These are phyloP conservation scores for Geranomyces michiganensis DNA, from an alignment of 192 early-diverging fungal genomes.

Conservation along the genomic window DNA sequence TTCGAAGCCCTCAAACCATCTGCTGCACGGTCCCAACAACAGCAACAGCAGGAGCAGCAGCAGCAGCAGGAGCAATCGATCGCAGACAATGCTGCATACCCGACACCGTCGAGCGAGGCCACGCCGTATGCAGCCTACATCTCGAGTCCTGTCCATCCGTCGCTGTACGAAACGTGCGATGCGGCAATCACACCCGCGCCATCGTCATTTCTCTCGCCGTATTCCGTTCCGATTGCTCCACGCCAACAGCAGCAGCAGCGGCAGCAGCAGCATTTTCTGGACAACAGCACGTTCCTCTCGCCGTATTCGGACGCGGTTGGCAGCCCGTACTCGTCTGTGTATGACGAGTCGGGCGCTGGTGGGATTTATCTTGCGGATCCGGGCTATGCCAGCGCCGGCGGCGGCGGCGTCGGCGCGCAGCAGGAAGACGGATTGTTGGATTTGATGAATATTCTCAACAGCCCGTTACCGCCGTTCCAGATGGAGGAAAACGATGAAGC, in stretches of 20 bases:
- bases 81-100: too few species aligned
- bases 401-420: not conserved
- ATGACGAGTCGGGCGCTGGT: not conserved
- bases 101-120: conserved; percentile 9
- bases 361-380: not conserved
- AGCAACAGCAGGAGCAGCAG: not conserved
- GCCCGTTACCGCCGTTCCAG: not conserved
- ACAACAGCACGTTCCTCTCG: conserved; percentile 5
- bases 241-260: not conserved
- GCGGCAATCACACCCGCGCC: conserved; percentile 2
- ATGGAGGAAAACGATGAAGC: not conserved
- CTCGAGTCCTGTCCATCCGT: not conserved
- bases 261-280: too few species aligned
- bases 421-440: conserved; percentile 10
- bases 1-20: conserved; percentile 12
- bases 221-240: not conserved
- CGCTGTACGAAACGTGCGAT: not conserved
- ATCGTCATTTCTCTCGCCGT: not conserved
- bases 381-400: not conserved
- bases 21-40: not conserved
- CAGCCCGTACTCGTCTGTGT: not conserved
- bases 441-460: conserved; percentile 15
- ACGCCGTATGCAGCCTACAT: conserved; percentile 1
- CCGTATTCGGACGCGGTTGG: conserved; percentile 6
- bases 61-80: too few species aligned